These are phyloP conservation scores for Sophora flavescens DNA, from an alignment of 306 rosid species.

Conservation along the genomic window DNA sequence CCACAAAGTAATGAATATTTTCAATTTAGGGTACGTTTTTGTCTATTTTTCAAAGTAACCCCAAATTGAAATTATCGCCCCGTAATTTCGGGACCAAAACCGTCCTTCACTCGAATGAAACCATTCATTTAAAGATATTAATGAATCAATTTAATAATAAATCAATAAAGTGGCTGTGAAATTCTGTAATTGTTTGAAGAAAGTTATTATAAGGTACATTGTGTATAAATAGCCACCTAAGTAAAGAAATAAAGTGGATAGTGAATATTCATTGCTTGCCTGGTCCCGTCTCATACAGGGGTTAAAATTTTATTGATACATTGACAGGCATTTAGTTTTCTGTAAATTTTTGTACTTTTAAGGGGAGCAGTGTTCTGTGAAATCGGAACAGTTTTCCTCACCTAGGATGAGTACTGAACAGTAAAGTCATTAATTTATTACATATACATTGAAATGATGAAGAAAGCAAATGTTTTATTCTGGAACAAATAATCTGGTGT, in stretches of 20 bases:
- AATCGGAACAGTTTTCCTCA: slow-evolving; percentile 2
- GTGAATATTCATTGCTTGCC: slow-evolving; percentile 10
- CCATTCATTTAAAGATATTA: background rate
- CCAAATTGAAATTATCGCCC: too few species aligned
- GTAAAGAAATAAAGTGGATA: slow-evolving; percentile 6
- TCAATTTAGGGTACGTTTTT: too few species aligned
- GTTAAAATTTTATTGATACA: background rate
- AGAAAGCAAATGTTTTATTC: slow-evolving; percentile 35
- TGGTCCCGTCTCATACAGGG: slow-evolving; percentile 38
- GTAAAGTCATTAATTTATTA: background rate
- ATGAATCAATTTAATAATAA: background rate
- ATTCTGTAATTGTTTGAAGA: slow-evolving; percentile 11
- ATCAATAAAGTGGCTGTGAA: background rate
- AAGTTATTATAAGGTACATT: slow-evolving; percentile 17
- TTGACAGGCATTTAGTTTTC: background rate
- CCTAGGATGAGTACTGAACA: slow-evolving; percentile 17
- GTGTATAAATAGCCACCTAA: slow-evolving; percentile 23
- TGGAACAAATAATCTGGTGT: too few species aligned
- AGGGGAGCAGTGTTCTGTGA: slow-evolving; percentile 9
- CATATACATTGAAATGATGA: slow-evolving; percentile 21
- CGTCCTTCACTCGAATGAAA: background rate
- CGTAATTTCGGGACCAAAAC: too few species aligned
- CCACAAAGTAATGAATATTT: too few species aligned
- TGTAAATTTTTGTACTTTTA: background rate
- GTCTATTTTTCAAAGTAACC: too few species aligned